A percentile compares a stretch with the other conserved stretches of the same genome.
These are phyloP conservation scores for Verbena officinalis DNA, from an alignment of 257 asterid species.

Conservation along the genomic window DNA sequence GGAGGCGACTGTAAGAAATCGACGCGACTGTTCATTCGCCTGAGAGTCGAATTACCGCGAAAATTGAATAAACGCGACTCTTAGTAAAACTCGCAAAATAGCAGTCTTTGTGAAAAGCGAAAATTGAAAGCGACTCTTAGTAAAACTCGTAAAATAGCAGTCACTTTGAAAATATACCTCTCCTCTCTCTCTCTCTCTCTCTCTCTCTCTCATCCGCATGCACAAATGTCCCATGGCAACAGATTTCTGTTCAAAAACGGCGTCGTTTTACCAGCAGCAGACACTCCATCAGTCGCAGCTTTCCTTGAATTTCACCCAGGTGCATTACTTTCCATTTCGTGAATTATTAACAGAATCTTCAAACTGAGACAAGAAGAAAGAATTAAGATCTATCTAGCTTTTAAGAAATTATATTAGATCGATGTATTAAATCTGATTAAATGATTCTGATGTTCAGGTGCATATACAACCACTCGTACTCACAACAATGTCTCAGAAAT, in stretches of 20 bases:
- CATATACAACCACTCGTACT: slow-evolving; percentile 95
- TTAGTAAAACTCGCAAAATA: too few species aligned
- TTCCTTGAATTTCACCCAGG: slow-evolving; percentile 82
- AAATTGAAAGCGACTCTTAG: not conserved
- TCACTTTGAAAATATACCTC: too few species aligned
- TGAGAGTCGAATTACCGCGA: not conserved
- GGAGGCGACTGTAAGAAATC: not conserved
- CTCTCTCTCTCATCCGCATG: not conserved
- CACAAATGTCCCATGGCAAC: slow-evolving; percentile 44
- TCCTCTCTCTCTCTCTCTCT: too few species aligned
- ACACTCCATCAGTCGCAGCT: slow-evolving; percentile 61
- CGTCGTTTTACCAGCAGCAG: slow-evolving; percentile 44
- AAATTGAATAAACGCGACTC: not conserved
- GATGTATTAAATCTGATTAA: not conserved
- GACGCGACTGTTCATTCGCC: not conserved
- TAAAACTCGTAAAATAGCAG: not conserved
- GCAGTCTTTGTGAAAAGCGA: too few species aligned
- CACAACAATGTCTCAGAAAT: slow-evolving; percentile 61
- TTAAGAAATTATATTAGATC: slow-evolving; percentile 4
- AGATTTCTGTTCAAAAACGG: slow-evolving; percentile 67
- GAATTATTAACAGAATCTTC: not conserved
- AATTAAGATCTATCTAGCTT: not conserved
- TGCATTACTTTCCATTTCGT: slow-evolving; percentile 23
- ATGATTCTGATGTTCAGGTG: slow-evolving; percentile 57
- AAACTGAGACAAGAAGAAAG: not conserved